phyloP scores from a whole-genome alignment of 2,329 filamentous ascomycete species.

The Colletotrichum sp. region DNA sequence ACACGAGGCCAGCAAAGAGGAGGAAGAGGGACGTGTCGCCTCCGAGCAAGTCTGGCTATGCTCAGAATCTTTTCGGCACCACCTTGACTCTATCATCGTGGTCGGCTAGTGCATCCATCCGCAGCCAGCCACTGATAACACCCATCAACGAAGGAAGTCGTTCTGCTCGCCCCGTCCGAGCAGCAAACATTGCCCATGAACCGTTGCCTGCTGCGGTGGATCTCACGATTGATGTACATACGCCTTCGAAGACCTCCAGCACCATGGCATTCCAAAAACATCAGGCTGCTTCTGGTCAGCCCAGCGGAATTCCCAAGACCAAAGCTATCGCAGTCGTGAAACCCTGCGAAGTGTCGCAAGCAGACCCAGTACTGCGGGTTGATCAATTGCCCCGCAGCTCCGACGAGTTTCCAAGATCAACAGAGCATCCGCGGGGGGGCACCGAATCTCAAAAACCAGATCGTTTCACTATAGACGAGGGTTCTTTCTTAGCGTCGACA shows the following conservation, averaged over 20 bases:
- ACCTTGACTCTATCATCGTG: constrained; percentile 41
- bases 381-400: neutral
- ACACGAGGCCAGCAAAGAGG: constrained; percentile 42
- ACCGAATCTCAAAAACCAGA: neutral
- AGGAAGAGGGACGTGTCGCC: constrained; percentile 41
- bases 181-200: neutral
- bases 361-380: neutral
- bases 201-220: neutral
- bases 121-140: neutral
- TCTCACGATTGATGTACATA: neutral
- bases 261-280: neutral
- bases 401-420: neutral
- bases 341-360: neutral
- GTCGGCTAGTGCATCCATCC: neutral
- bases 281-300: neutral
- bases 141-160: neutral
- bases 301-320: neutral
- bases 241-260: neutral
- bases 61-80: constrained; percentile 55
- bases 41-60: constrained; percentile 53
- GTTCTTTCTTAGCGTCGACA: neutral
- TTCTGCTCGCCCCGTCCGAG: neutral
- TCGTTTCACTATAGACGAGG: neutral
- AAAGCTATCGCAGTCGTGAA: neutral
- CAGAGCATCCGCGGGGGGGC: neutral